Evolutionary conservation across 2,329 filamentous ascomycete species (phyloP), one percentile per base, ranked within the genome.

Genomic region (Acephala macrosclerotiorum): DNA sequence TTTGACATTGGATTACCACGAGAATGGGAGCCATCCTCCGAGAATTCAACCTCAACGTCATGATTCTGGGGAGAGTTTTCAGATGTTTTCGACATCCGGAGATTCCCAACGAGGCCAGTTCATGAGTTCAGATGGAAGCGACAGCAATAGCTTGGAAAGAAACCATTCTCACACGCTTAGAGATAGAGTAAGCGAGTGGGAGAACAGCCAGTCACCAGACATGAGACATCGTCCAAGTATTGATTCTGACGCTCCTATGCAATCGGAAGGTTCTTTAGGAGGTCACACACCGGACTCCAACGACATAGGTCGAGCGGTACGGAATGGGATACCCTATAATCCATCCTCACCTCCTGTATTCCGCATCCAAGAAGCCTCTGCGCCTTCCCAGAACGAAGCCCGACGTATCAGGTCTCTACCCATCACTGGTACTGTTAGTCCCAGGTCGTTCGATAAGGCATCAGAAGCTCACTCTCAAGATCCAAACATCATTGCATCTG

Each of bases 31-130:
- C 29, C 56, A 67, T 36, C 63, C 68, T 14, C 60, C 67, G 26
- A 66, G 73, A 58, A 73, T 73, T 40, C 68, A 72, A 42, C 65
- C 69, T 20, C 79, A 75, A n/a, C 79, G 87, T 3, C 83, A 87
- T 55, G 83, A 88, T 72, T 89, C 87, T 0, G 82, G 84, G 8
- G 87, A 88, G 56, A 88, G 86, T 69, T 86, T 87, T 61, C 78
- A 87, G 60, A 82, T 89, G 75, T 89, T 89, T 70, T 87, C 85
- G 18, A 81, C 86, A 3, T 88, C 87, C 0, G 83, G 83, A 65
- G 79, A 82, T 20, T 79, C 80, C 16, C 77, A 79, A 58, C 69
- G 78, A n/a, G 77, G 79, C 0, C 76, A 76, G 2, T 72, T 80
- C 14, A 75, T 79, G 3, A 75, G 71, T 35, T 81, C 80, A 0